Evolutionary conservation across 2,329 filamentous ascomycete species (phyloP).

Genomic region (Metarhizium guizhouense): DNA sequence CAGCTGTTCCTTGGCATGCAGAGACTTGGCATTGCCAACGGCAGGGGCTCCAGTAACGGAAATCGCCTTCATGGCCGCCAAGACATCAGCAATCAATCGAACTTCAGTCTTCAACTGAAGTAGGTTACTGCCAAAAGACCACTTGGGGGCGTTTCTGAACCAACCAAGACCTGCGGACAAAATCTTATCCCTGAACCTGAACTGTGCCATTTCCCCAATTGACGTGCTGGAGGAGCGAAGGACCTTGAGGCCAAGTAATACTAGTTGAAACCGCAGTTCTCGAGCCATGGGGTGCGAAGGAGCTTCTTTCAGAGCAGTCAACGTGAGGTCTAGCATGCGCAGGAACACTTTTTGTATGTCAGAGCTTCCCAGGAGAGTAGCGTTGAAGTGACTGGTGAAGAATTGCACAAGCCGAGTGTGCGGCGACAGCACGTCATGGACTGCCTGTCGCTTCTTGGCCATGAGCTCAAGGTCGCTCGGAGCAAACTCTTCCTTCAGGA

Average conservation of each 20-base stretch:
- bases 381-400: slow-evolving; percentile 89
- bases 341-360: slow-evolving; percentile 77
- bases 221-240: slow-evolving; percentile 64
- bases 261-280: slow-evolving; percentile 83
- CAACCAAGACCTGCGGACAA: slow-evolving; percentile 79
- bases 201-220: slow-evolving; percentile 54
- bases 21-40: slow-evolving; percentile 49
- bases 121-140: slow-evolving; percentile 93
- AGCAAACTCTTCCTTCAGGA: slow-evolving; percentile 82
- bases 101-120: slow-evolving; percentile 91
- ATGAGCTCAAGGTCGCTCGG: slow-evolving; percentile 75
- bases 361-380: slow-evolving; percentile 73
- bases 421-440: slow-evolving; percentile 77
- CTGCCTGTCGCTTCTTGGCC: slow-evolving; percentile 64
- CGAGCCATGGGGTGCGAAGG: slow-evolving; percentile 77
- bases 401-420: slow-evolving; percentile 83
- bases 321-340: slow-evolving; percentile 69
- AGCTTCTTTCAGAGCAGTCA: slow-evolving; percentile 63
- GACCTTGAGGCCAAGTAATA: slow-evolving; percentile 74
- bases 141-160: slow-evolving; percentile 76
- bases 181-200: slow-evolving; percentile 81
- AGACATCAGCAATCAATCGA: slow-evolving; percentile 69
- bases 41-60: slow-evolving; percentile 47
- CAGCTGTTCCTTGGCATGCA: slow-evolving; percentile 76
- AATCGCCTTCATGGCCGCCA: slow-evolving; percentile 55